Percentiles rank a stretch among this genome's conserved stretches.
Conservation (phyloP, 2,329 filamentous ascomycete genomes). For the Sporothrix humicola region DNA sequence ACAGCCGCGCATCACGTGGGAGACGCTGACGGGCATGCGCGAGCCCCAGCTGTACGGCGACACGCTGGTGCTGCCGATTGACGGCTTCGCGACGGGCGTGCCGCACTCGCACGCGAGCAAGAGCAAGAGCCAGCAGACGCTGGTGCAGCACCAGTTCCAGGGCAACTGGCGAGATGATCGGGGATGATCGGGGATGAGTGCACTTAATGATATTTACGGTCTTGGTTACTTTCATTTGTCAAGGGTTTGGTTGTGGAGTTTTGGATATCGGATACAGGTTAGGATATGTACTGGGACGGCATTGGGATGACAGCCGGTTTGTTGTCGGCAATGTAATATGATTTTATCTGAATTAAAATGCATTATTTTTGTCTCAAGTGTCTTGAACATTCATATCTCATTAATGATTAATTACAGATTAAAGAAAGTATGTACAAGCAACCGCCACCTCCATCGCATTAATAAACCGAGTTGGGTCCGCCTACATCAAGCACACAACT, state of each 20-base stretch:
- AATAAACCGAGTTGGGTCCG: too few species aligned
- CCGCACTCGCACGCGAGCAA: conserved; percentile 37
- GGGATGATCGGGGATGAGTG: neutral
- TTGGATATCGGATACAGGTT: neutral
- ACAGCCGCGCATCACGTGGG: conserved; percentile 33
- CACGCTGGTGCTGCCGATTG: conserved; percentile 39
- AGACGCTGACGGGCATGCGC: conserved; percentile 35
- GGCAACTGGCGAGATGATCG: conserved; percentile 35
- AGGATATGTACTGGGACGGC: too few species aligned
- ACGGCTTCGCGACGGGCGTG: conserved; percentile 39
- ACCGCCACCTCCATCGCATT: too few species aligned
- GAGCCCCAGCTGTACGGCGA: conserved; percentile 39
- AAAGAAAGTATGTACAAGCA: neutral
- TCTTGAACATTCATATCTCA: neutral
- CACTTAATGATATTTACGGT: neutral
- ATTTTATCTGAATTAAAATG: too few species aligned
- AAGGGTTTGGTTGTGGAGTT: neutral
- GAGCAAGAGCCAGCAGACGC: conserved; percentile 7
- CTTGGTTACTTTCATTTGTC: conserved; percentile 11
- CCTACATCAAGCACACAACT: neutral
- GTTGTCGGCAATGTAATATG: too few species aligned
- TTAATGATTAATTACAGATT: neutral
- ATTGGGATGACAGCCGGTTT: too few species aligned
- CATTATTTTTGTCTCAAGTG: too few species aligned
- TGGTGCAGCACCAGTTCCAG: conserved; percentile 35